Evolutionary conservation across 208 protist genomes (phyloP), one percentile per base, ranked within the genome.

Genomic region (Naegleria fowleri): DNA sequence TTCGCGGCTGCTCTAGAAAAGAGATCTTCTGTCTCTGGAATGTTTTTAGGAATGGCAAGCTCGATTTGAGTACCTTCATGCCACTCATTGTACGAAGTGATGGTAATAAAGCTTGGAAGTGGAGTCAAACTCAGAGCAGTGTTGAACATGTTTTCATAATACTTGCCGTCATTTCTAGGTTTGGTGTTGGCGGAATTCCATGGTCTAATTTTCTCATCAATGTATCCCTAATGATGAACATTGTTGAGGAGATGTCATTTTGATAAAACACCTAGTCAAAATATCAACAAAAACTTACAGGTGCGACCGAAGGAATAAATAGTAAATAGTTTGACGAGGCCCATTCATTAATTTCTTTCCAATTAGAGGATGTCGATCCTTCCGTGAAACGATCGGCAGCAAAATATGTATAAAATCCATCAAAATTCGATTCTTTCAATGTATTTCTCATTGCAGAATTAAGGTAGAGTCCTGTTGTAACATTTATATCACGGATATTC

Each of bases 321-420:
- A 95, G 16, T 43, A 92, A 29, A 16, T 76, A 4, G 38, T 91
- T 25, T 22, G 39, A 16, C 38, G 88, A 9, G 0, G 93, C 93
- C 75, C 36, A 92, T 25, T 48, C 19, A 7, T n/a, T 25, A 29
- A 95, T 83, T n/a, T 38, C 22, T 15, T 51, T 19, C 95, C 95
- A 96, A n/a, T 94, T 92, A 9, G 22, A 16, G 15, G 33, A 38
- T 39, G 85, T 91, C 22, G 91, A 93, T 22, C 93, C 94, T 19
- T 92, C 4, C 4, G 94, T 94, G 90, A 95, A 95, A 83, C 91
- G 91, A 79, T 92, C 88, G 22, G 92, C 52, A 11, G 93, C 95
- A 92, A 96, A 96, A 90, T 96, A 96, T 9, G 94, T 95, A 92
- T 96, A 96, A 75, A 94, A 75, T 25, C 94, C 95, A 83, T 96